A percentile compares a stretch with the other conserved stretches of the same genome.
phyloP scores from a whole-genome alignment of 345 rosid species.

The Luvunga scandens region DNA sequence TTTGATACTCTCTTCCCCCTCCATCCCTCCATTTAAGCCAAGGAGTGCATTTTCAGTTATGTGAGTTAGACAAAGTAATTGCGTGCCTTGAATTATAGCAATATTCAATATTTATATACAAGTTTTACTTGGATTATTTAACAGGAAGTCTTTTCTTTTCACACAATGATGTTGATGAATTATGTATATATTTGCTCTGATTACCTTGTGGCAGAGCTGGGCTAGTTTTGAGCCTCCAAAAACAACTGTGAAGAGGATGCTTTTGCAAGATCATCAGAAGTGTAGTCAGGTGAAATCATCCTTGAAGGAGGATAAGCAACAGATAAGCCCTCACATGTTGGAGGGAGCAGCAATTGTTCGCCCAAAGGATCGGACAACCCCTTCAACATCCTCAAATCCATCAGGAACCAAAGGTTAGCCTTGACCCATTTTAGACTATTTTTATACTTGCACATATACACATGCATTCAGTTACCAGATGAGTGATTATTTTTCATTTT shows the following conservation, averaged over 20 bases:
- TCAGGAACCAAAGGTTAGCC: constrained; percentile 54
- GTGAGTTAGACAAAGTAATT: not conserved
- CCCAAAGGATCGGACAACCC: constrained; percentile 37
- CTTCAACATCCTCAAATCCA: constrained; percentile 34
- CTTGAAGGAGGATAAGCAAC: constrained; percentile 39
- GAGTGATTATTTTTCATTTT: constrained; percentile 17
- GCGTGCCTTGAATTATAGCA: not conserved
- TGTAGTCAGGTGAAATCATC: constrained; percentile 37
- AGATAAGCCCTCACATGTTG: constrained; percentile 22
- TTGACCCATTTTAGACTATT: constrained; percentile 10
- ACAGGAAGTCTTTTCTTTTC: constrained; percentile 1
- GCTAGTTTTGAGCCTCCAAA: constrained; percentile 85
- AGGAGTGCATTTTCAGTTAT: not conserved
- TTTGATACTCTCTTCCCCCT: not conserved
- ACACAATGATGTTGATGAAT: not conserved
- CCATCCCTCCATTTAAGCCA: not conserved
- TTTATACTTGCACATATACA: not conserved
- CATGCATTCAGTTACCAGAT: not conserved
- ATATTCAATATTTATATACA: not conserved
- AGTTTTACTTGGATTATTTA: not conserved
- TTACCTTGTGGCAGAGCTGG: constrained; percentile 64
- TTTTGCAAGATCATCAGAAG: constrained; percentile 58
- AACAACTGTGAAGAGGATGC: constrained; percentile 87
- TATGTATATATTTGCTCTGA: not conserved
- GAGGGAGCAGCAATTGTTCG: constrained; percentile 37